Conservation (phyloP, 1,139 yeast genomes). For the Geotrichum carabidarum region DNA sequence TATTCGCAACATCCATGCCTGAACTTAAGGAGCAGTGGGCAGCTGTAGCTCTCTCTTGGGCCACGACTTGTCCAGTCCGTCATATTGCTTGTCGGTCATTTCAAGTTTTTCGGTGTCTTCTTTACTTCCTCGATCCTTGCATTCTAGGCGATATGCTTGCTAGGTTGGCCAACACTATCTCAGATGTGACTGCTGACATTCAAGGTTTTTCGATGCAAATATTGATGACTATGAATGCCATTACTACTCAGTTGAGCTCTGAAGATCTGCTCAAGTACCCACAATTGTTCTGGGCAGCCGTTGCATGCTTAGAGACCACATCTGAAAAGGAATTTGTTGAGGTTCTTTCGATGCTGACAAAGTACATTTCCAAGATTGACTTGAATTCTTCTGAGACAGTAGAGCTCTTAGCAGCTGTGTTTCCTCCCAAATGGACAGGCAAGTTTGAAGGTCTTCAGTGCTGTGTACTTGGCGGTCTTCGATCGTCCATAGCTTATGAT, state of each 20-base stretch:
- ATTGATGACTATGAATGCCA: conserved; percentile 87
- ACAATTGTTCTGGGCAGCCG: conserved; percentile 92
- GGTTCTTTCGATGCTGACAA: conserved; percentile 71
- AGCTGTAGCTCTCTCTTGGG: conserved; percentile 80
- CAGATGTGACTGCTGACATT: conserved; percentile 82
- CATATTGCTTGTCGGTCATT: conserved; percentile 96
- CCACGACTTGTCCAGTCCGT: conserved; percentile 94
- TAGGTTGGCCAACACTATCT: conserved; percentile 83
- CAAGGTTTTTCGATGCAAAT: conserved; percentile 98
- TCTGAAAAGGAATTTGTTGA: conserved; percentile 94
- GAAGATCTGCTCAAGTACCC: conserved; percentile 82
- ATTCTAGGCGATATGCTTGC: conserved; percentile 95
- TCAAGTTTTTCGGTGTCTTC: conserved; percentile 79
- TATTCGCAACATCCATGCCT: conserved; percentile 49
- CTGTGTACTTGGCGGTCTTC: conserved; percentile 70
- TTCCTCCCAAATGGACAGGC: conserved; percentile 96
- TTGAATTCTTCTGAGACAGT: conserved; percentile 82
- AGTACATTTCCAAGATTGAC: conserved; percentile 81
- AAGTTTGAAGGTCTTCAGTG: conserved; percentile 83
- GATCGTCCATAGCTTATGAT: conserved; percentile 77
- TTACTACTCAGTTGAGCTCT: conserved; percentile 76
- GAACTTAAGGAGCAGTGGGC: conserved; percentile 79
- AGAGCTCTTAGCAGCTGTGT: conserved; percentile 71
- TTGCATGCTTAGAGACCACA: conserved; percentile 83
- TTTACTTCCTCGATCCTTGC: conserved; percentile 71